phyloP scores from a whole-genome alignment of 2,329 filamentous ascomycete species.

The Trichophyton rubrum region DNA sequence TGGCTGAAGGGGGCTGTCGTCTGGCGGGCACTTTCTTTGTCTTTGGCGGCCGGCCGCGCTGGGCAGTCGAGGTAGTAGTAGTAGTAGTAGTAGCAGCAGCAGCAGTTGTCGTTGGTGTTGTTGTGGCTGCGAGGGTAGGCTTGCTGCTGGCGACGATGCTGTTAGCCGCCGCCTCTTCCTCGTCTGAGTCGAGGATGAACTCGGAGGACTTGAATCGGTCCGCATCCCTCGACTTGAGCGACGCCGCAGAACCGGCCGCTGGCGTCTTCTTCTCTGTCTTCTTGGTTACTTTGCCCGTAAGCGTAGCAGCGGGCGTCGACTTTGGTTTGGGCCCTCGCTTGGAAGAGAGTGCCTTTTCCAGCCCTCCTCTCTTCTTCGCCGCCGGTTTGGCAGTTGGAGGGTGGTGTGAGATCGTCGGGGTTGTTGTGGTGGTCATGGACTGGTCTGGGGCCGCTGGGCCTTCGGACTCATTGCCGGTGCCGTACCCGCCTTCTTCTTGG shows the following conservation, averaged over 20 bases:
- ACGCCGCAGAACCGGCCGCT: conserved; percentile 10
- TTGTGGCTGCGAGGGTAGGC: conserved; percentile 6
- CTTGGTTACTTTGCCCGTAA: conserved; percentile 33
- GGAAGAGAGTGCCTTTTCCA: conserved; percentile 30
- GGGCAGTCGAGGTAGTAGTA: not conserved
- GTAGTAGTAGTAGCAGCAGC: conserved; percentile 8
- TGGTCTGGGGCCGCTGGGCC: not conserved
- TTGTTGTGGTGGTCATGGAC: conserved; percentile 16
- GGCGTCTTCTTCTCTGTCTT: conserved; percentile 28
- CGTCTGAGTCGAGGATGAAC: conserved; percentile 41
- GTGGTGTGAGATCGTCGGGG: conserved; percentile 14
- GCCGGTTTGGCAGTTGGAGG: conserved; percentile 19
- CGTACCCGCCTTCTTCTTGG: conserved; percentile 27
- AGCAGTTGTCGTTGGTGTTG: not conserved
- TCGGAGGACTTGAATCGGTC: conserved; percentile 42
- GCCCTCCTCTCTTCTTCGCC: conserved; percentile 29
- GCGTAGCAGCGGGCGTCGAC: conserved; percentile 26
- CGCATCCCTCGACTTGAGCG: conserved; percentile 23
- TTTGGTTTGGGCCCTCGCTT: conserved; percentile 39
- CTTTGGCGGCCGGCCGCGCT: conserved; percentile 1
- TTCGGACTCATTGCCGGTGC: conserved; percentile 29
- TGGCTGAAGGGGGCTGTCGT: conserved; percentile 15
- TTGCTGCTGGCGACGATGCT: conserved; percentile 6
- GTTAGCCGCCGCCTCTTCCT: conserved; percentile 31
- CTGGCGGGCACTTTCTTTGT: conserved; percentile 4